A percentile compares a stretch with the other conserved stretches of the same genome.
phyloP scores from a whole-genome alignment of 163 green algal genomes.

The Coccomyxa subellipsoidea region DNA sequence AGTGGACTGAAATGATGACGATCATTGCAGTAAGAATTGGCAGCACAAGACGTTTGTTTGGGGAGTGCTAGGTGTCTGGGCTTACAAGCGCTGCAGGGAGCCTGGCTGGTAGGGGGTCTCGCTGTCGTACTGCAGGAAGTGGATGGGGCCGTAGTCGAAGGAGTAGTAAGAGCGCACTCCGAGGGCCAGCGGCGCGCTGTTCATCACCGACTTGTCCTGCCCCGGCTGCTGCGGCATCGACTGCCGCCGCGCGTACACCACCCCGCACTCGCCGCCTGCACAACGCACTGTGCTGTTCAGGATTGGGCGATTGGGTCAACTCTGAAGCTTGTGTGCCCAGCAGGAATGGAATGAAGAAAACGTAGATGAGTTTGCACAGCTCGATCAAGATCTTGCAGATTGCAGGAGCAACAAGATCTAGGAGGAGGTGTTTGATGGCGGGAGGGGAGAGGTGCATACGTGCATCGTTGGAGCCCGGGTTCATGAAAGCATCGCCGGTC shows the following conservation, averaged over 20 bases:
- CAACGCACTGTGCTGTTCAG: too few species aligned
- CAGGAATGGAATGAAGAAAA: too few species aligned
- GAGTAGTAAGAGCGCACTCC: background rate
- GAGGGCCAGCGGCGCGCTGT: background rate
- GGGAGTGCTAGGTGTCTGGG: too few species aligned
- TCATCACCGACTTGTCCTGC: background rate
- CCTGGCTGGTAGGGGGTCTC: background rate
- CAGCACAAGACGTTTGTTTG: too few species aligned
- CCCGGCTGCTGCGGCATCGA: background rate
- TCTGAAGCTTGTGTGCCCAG: too few species aligned
- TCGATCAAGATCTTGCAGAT: too few species aligned
- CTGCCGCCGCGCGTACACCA: background rate
- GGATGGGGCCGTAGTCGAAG: constrained; percentile 2
- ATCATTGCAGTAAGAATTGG: too few species aligned
- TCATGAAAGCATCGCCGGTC: background rate
- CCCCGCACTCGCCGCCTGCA: background rate
- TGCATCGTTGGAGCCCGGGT: background rate
- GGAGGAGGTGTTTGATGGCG: too few species aligned
- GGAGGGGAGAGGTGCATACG: background rate
- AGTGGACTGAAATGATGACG: too few species aligned
- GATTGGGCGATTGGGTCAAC: too few species aligned
- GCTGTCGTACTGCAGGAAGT: constrained; percentile 11
- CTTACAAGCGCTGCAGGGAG: background rate
- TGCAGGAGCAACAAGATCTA: too few species aligned
- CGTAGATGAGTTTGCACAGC: too few species aligned